Conservation (phyloP, 2,329 filamentous ascomycete genomes). For the Ustilaginoidea virens region DNA sequence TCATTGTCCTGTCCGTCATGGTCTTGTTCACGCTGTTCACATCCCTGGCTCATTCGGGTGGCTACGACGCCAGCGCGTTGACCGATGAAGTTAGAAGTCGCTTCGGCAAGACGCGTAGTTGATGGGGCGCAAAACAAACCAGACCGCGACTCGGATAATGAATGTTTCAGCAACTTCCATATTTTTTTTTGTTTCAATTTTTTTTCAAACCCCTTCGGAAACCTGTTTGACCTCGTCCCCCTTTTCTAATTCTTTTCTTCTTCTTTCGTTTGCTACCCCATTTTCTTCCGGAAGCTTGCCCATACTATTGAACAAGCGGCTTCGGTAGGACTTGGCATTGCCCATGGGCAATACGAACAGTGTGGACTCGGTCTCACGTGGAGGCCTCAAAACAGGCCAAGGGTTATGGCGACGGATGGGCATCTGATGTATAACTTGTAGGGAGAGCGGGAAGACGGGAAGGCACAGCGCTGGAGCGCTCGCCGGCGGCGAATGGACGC, state of each 20-base stretch:
- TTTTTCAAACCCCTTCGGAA: neutral
- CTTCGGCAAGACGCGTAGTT: slow-evolving; percentile 30
- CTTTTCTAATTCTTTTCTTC: neutral
- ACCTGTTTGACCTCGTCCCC: neutral
- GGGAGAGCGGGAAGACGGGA: slow-evolving; percentile 11
- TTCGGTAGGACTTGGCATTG: slow-evolving; percentile 7
- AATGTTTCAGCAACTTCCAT: neutral
- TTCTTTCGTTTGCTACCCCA: neutral
- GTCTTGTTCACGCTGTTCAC: slow-evolving; percentile 56
- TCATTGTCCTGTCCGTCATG: slow-evolving; percentile 48
- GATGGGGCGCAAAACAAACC: slow-evolving; percentile 6
- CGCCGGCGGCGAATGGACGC: slow-evolving; percentile 12
- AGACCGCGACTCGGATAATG: neutral
- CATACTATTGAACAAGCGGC: neutral
- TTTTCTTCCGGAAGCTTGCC: too few species aligned
- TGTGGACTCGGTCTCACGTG: too few species aligned
- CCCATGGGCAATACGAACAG: too few species aligned
- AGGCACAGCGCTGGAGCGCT: slow-evolving; percentile 18
- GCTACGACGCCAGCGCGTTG: slow-evolving; percentile 36
- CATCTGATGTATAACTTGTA: slow-evolving; percentile 19
- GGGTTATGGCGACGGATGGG: slow-evolving; percentile 6
- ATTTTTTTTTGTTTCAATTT: neutral
- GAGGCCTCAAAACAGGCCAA: too few species aligned
- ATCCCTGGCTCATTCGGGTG: slow-evolving; percentile 46
- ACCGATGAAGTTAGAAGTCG: slow-evolving; percentile 32